Conservation (phyloP, 257 asterid species). For the Solanum boliviense region DNA sequence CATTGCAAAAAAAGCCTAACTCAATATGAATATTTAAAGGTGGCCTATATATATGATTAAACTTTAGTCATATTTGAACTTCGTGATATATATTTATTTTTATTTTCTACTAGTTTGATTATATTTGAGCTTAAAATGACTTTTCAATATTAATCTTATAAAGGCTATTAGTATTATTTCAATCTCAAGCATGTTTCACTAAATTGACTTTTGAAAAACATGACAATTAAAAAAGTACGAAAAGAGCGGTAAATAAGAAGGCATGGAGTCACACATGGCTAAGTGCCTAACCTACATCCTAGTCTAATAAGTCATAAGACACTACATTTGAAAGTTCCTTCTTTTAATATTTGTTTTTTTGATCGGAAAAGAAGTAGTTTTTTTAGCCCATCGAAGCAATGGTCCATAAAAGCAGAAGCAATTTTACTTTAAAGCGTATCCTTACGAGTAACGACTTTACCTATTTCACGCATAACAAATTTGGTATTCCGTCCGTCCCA, state of each 20-base stretch:
- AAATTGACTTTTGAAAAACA: too few relatives aligned
- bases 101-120: too few relatives aligned
- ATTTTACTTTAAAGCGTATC: neutral
- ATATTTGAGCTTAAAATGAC: too few relatives aligned
- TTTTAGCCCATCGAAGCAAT: conserved; percentile 24
- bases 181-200: too few relatives aligned
- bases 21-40: neutral
- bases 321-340: neutral
- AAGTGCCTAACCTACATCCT: conserved; percentile 14
- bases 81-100: neutral
- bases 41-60: neutral
- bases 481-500: accelerated
- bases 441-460: conserved; percentile 62
- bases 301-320: neutral
- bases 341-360: too few relatives aligned
- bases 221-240: too few relatives aligned
- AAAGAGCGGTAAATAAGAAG: too few relatives aligned
- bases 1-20: neutral
- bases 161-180: too few relatives aligned
- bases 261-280: neutral
- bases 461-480: neutral
- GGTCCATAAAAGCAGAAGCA: conserved; percentile 41
- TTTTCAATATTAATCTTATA: neutral
- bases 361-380: too few relatives aligned
- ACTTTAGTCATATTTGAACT: neutral